A percentile compares a stretch with the other conserved stretches of the same genome.
These are phyloP conservation scores for Ganoderma sp. DNA, from an alignment of 1,284 basidiomycete species.

Conservation along the genomic window DNA sequence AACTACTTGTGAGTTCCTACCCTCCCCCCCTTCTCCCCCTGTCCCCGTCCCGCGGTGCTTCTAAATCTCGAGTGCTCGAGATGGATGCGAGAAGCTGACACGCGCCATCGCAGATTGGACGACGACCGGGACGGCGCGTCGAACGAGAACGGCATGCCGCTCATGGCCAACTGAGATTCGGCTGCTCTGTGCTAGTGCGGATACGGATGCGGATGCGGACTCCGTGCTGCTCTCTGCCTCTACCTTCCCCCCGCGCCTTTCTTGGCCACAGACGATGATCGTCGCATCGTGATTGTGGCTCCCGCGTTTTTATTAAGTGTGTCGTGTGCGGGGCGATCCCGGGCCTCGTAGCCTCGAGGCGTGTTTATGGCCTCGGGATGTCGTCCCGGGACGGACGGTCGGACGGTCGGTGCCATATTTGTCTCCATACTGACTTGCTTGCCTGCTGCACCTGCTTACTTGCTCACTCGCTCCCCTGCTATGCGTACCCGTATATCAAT, in stretches of 20 bases:
- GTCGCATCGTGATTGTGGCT: constrained; percentile 2
- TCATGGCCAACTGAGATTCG: constrained; percentile 45
- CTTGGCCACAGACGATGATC: constrained; percentile 9
- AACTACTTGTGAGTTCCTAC: constrained; percentile 78
- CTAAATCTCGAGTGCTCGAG: constrained; percentile 17
- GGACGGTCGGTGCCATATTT: constrained; percentile 3
- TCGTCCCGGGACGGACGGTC: constrained; percentile 20
- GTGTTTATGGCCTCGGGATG: constrained; percentile 13
- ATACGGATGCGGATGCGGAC: background rate
- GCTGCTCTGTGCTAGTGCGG: background rate
- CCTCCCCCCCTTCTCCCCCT: too few species aligned
- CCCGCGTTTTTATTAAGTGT: constrained; percentile 16
- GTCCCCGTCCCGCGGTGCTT: background rate
- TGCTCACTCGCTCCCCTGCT: background rate
- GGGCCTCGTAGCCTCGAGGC: background rate
- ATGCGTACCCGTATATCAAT: background rate
- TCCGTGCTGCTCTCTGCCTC: background rate
- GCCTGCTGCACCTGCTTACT: constrained; percentile 7
- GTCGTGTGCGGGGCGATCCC: constrained; percentile 13
- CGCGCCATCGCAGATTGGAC: constrained; percentile 57
- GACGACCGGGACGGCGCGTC: constrained; percentile 72
- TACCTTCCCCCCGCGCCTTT: background rate
- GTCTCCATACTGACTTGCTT: background rate
- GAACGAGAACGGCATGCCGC: constrained; percentile 59
- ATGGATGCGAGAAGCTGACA: constrained; percentile 29